Conservation (phyloP, 2,329 filamentous ascomycete species). For the Cladophialophora yegresii region DNA sequence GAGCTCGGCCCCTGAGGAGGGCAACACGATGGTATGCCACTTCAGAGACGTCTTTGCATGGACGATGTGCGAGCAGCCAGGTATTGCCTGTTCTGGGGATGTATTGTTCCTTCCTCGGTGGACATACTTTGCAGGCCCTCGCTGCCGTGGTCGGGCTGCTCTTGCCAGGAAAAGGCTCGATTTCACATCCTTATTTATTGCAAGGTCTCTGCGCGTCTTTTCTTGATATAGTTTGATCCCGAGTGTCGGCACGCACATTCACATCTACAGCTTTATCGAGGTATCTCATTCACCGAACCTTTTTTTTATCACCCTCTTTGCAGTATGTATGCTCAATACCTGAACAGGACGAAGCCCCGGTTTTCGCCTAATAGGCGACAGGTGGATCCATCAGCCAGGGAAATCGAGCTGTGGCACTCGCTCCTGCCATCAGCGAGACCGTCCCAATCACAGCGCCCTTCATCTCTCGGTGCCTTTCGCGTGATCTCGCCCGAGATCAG, state of each 20-base stretch:
- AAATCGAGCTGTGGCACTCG: too few species aligned
- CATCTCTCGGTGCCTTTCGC: neutral
- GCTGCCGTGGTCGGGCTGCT: neutral
- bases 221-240: too few species aligned
- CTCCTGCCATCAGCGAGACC: neutral
- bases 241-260: too few species aligned
- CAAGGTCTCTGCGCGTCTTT: neutral
- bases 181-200: neutral
- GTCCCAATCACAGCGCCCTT: neutral
- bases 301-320: neutral
- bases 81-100: neutral
- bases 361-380: neutral
- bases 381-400: neutral
- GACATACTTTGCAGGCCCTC: neutral
- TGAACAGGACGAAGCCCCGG: neutral
- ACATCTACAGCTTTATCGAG: neutral
- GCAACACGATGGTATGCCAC: neutral
- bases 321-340: neutral
- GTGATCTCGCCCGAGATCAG: neutral
- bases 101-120: neutral
- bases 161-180: neutral
- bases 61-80: neutral
- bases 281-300: neutral
- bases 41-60: too few species aligned
- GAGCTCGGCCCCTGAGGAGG: slow-evolving; percentile 12